phyloP scores from a whole-genome alignment of 2,329 filamentous ascomycete species.

The Alternaria sp. region DNA sequence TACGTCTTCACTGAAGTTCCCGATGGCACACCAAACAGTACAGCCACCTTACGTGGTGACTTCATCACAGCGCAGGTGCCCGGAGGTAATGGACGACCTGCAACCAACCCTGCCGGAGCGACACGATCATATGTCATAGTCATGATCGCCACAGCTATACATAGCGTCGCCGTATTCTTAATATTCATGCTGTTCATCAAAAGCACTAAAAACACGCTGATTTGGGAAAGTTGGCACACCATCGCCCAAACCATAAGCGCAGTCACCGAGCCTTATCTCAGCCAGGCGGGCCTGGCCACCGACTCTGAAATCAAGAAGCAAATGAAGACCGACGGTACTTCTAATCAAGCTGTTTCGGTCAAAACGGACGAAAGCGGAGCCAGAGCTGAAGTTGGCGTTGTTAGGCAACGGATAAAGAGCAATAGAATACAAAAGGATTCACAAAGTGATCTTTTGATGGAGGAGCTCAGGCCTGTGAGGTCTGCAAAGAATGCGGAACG shows the following conservation, averaged over 20 bases:
- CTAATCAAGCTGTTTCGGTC: not conserved
- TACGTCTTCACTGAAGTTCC: not conserved
- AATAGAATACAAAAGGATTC: not conserved
- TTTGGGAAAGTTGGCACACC: not conserved
- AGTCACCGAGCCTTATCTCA: not conserved
- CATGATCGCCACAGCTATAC: not conserved
- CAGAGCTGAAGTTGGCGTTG: not conserved
- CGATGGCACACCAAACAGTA: not conserved
- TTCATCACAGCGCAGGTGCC: not conserved
- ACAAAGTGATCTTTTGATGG: not conserved
- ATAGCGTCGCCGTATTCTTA: not conserved
- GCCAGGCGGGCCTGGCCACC: not conserved
- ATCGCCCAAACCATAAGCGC: not conserved
- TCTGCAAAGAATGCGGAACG: not conserved
- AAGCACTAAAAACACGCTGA: not conserved
- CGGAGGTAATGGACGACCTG: not conserved
- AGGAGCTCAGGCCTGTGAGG: not conserved
- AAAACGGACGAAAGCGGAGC: not conserved
- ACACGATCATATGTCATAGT: not conserved
- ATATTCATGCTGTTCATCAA: not conserved
- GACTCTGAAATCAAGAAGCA: not conserved
- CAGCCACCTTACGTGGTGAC: accelerated
- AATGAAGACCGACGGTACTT: not conserved
- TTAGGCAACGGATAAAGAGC: not conserved
- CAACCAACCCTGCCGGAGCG: not conserved